Percentiles rank a stretch among this genome's conserved stretches.
phyloP scores from a whole-genome alignment of 2,329 filamentous ascomycete genomes.

The Xylariales sp. region DNA sequence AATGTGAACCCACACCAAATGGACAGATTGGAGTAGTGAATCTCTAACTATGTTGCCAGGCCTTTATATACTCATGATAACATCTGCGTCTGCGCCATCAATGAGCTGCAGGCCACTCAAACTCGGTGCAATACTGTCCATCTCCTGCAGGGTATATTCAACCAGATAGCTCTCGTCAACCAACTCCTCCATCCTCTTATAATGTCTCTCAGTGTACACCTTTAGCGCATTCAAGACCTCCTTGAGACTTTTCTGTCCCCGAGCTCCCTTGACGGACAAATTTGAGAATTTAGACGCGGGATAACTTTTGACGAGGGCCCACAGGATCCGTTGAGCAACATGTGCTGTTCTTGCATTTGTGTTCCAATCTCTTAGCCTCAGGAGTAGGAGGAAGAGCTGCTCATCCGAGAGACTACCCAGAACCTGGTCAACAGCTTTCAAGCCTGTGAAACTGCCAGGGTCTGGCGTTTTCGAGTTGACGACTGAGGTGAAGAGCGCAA shows the following conservation, averaged over 20 bases:
- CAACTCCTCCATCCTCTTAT: conserved; percentile 81
- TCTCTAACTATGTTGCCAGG: too few species aligned
- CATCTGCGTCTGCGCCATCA: conserved; percentile 36
- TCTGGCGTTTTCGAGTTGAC: conserved; percentile 60
- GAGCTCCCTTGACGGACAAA: conserved; percentile 55
- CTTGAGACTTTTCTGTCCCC: conserved; percentile 63
- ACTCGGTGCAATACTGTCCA: conserved; percentile 66
- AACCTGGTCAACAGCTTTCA: conserved; percentile 75
- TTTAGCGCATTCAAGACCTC: conserved; percentile 84
- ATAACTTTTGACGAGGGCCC: conserved; percentile 74
- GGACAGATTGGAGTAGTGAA: too few species aligned
- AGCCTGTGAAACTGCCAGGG: conserved; percentile 57
- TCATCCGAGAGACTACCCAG: conserved; percentile 74
- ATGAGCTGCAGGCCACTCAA: conserved; percentile 30
- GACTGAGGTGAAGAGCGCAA: conserved; percentile 78
- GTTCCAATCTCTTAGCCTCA: conserved; percentile 92
- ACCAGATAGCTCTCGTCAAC: conserved; percentile 92
- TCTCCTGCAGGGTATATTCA: conserved; percentile 88
- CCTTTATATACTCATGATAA: conserved; percentile 33
- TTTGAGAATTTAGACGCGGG: conserved; percentile 72
- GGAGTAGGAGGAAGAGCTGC: conserved; percentile 77
- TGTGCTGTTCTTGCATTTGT: conserved; percentile 84
- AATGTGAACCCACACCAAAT: too few species aligned
- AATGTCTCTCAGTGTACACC: conserved; percentile 90
- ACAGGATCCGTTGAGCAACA: conserved; percentile 80